A percentile compares a stretch with the other conserved stretches of the same genome.
These are phyloP conservation scores for Chrysochromulina tobinii DNA, from an alignment of 78 protist species.

Conservation along the genomic window DNA sequence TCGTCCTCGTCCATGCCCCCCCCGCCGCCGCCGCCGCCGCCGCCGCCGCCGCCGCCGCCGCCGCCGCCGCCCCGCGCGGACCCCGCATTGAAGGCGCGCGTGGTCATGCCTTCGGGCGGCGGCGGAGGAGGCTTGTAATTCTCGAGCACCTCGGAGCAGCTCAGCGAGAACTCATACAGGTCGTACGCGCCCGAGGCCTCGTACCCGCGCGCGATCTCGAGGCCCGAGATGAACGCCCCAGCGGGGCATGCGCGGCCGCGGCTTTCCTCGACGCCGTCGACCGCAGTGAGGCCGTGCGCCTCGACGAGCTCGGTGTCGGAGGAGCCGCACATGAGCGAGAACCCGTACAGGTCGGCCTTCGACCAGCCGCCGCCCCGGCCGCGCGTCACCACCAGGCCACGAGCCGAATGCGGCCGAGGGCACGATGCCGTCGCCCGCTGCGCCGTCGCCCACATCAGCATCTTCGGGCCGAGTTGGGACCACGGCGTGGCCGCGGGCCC, in stretches of 20 bases:
- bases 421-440: background rate
- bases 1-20: too few relatives aligned
- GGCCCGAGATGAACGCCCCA: background rate
- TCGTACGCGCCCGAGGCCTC: background rate
- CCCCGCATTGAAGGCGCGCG: too few relatives aligned
- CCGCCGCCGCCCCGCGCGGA: too few relatives aligned
- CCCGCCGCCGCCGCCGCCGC: too few relatives aligned
- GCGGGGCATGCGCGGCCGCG: background rate
- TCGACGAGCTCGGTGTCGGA: background rate
- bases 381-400: background rate
- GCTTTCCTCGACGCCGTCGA: background rate
- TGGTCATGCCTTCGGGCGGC: too few relatives aligned
- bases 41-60: too few relatives aligned
- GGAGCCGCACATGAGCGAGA: background rate
- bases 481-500: background rate
- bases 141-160: background rate
- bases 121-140: background rate
- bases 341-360: background rate
- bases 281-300: background rate
- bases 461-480: background rate
- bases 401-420: background rate
- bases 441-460: background rate
- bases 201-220: background rate
- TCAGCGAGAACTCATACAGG: background rate
- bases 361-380: background rate